Evolutionary conservation across 495 filamentous ascomycete species (phyloP), one percentile per base, ranked within the genome.

Genomic region (Aspergillus asperescens): DNA sequence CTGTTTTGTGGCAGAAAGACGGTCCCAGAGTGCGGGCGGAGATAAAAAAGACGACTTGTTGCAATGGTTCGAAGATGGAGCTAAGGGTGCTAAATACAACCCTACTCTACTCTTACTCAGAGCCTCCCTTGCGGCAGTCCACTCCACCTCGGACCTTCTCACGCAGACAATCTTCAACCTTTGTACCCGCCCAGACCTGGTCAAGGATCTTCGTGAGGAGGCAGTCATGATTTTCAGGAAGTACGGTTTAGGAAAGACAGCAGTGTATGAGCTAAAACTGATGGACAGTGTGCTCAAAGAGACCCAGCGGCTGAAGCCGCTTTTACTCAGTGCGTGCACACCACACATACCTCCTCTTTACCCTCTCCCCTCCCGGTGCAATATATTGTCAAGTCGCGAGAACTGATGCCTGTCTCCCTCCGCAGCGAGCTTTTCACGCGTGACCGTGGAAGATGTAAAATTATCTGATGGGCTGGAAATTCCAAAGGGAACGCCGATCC

Each of bases 231-330:
- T 74, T 12, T 58, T 69, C 15, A 50, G 58, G 25, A 45, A 64
- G 40, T 28, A 69, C 12, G 68, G 69, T 3, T 73, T 67, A 65
- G 62, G 59, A 7, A 74, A 69, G 56, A 62, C 60, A 19, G 60
- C 66, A 0, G 22, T 76, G 12, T 62, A 65, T 27, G 65, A 74
- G 28, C 64, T 77, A 19, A 62, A 63, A 55, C 56, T 73, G 15
- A 69, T 77, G 66, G 74, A 77, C 38, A 75, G 72, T 56, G 65
- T 72, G 28, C 39, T 77, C 53, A 76, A 72, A 47, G 74, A 77
- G 51, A 64, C 60, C 15, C 66, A 70, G 44, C 51, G 74, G 24
- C 18, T 71, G 16, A 62, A 64, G 4, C 71, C 73, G 6, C 53
- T 64, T 41, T 49, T 45, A 23, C 15, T 54, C 5, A 32, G 71